Conservation (phyloP, 805 yeast genomes). For the Zygotorulaspora chibaensis region DNA sequence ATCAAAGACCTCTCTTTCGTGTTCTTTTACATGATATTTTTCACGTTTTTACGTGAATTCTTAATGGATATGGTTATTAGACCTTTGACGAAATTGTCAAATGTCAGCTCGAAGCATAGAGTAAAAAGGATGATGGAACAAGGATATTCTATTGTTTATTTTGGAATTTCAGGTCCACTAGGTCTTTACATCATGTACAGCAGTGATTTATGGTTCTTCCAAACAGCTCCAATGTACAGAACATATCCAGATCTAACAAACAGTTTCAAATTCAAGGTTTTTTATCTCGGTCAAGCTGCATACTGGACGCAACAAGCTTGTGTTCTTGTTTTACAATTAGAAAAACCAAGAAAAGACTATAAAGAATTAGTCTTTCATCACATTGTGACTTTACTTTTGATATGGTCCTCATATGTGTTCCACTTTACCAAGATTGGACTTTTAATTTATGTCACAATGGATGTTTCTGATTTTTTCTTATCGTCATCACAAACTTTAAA, state of each 20-base stretch:
- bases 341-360: conserved; percentile 93
- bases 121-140: conserved; percentile 88
- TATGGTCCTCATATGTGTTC: conserved; percentile 83
- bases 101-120: conserved; percentile 42
- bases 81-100: conserved; percentile 64
- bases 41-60: conserved; percentile 89
- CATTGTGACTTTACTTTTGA: conserved; percentile 81
- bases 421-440: conserved; percentile 97
- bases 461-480: conserved; percentile 84
- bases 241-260: conserved; percentile 80
- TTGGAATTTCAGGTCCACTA: conserved; percentile 72
- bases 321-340: conserved; percentile 76
- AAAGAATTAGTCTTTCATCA: conserved; percentile 90
- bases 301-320: conserved; percentile 97
- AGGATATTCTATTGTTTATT: conserved; percentile 77
- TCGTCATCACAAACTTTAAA: conserved; percentile 82
- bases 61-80: conserved; percentile 73
- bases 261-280: conserved; percentile 65
- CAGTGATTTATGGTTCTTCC: conserved; percentile 84
- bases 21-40: conserved; percentile 72
- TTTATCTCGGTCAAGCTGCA: conserved; percentile 88
- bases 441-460: conserved; percentile 91
- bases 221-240: conserved; percentile 74
- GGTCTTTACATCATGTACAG: conserved; percentile 86
- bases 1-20: conserved; percentile 76